Percentiles rank a stretch among this genome's conserved stretches.
Conservation (phyloP, 768 basidiomycete genomes). For the Rubroboletus pulcherrimus region DNA sequence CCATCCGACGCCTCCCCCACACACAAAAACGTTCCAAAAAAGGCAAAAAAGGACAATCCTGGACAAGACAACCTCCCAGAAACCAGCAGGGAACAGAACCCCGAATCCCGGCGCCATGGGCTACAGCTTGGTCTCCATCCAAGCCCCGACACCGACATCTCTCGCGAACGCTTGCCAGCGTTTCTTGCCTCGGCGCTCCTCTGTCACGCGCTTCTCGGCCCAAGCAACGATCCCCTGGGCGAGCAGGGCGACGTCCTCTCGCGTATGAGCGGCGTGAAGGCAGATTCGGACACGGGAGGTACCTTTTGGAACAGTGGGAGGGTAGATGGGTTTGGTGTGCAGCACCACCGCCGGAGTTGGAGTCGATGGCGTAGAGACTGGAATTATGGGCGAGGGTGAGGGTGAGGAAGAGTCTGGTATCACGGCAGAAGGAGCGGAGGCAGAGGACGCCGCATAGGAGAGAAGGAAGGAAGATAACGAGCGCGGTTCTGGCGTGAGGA, state of each 20-base stretch:
- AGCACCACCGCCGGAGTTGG: conserved; percentile 36
- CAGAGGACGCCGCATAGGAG: conserved; percentile 5
- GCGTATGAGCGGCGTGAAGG: conserved; percentile 72
- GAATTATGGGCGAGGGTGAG: not conserved
- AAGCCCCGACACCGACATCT: conserved; percentile 15
- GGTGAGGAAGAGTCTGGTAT: not conserved
- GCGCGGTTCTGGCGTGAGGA: conserved; percentile 74
- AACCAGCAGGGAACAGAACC: not conserved
- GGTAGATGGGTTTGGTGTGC: conserved; percentile 73
- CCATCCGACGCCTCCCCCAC: not conserved
- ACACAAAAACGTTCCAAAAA: not conserved
- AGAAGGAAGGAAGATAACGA: conserved; percentile 67
- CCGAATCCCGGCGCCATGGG: not conserved
- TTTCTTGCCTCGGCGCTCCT: not conserved
- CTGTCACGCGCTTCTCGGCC: conserved; percentile 18
- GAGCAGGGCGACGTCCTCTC: conserved; percentile 57
- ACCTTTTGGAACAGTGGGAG: conserved; percentile 89
- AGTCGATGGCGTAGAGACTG: not conserved
- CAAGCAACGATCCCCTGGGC: conserved; percentile 45
- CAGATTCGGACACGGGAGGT: conserved; percentile 86
- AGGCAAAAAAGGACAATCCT: not conserved
- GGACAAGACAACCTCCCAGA: no score
- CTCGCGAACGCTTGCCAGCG: conserved; percentile 15
- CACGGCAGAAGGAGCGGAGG: not conserved
- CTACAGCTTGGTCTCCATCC: conserved; percentile 32